Conservation (phyloP, 805 yeast genomes). For the Hagleromyces aurorensis region DNA sequence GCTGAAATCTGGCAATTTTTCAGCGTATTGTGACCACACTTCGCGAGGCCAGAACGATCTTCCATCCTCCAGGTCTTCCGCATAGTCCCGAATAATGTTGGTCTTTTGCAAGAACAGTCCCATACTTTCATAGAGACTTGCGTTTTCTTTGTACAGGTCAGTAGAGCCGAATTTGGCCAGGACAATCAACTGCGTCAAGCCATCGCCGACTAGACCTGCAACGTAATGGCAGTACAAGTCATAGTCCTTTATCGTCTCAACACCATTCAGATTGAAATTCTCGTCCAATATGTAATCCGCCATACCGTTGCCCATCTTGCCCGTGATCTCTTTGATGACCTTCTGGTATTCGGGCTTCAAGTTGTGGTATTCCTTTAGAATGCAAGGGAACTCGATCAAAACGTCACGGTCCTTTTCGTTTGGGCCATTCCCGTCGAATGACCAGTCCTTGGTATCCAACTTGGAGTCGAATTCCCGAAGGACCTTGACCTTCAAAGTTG, state of each 20-base stretch:
- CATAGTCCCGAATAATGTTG: slow-evolving; percentile 89
- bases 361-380: slow-evolving; percentile 63
- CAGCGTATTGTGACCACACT: slow-evolving; percentile 80
- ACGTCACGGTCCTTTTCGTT: slow-evolving; percentile 78
- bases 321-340: slow-evolving; percentile 67
- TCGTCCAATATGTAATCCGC: slow-evolving; percentile 82
- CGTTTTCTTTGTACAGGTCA: slow-evolving; percentile 39
- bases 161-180: slow-evolving; percentile 63
- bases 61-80: slow-evolving; percentile 86
- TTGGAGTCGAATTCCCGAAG: slow-evolving; percentile 61
- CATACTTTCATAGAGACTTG: slow-evolving; percentile 70
- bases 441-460: slow-evolving; percentile 64
- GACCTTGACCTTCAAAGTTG: slow-evolving; percentile 63
- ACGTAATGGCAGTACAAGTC: slow-evolving; percentile 93
- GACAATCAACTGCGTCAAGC: slow-evolving; percentile 75
- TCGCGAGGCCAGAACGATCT: slow-evolving; percentile 96
- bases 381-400: slow-evolving; percentile 64
- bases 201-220: slow-evolving; percentile 97
- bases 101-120: slow-evolving; percentile 94
- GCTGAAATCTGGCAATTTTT: slow-evolving; percentile 51
- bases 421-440: slow-evolving; percentile 65
- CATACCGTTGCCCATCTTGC: slow-evolving; percentile 96
- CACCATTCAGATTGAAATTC: slow-evolving; percentile 70
- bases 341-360: slow-evolving; percentile 71
- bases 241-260: slow-evolving; percentile 70